Base-by-base conservation (phyloP, 768 basidiomycete genomes). In the Amanita subjunquillea region DNA sequence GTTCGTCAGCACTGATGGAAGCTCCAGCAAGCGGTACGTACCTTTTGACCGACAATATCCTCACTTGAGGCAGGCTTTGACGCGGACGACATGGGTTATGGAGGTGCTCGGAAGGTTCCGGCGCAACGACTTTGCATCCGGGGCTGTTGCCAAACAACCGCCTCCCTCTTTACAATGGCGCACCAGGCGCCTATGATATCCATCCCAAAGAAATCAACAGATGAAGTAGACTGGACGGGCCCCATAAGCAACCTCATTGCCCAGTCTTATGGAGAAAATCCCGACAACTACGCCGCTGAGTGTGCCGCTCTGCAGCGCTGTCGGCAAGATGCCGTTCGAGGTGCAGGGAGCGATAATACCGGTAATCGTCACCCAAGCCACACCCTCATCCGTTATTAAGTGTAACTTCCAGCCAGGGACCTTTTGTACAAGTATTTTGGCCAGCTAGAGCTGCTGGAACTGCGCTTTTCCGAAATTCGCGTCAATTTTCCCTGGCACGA, bases 391-490 rank as follows among this genome's bases (percentile, higher is more conserved):
- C 23, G 15, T 46, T 39, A 40, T 49, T 56, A 34, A 57, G 25
- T 12, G 15, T 47, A 51, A 43, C 34, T 38, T 48, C 23, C 43
- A 85, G 94, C 87, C 10, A 79, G 94, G 46, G 95, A 98, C 71
- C 76, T 98, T 20, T 75, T 99, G 41, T 97, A 95, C 85, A 97
- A 96, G 70, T 99, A 99, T 72, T 99, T 98, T 71, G 95, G 96
- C 34, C 96, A 99, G 67, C 83, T 99, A 41, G 96, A 99, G 63
- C 80, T 98, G 4, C 82, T 99, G 38, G 96, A 99, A 65, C 78
- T 99, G 49, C 83, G 96, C 36, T 99, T 99, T 72, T 82, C 95
- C 7, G 95, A 98, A 66, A 91, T 98, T 57, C 81, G 90, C 59
- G 93, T 97, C 67, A 87, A 88, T 57, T 99, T 98, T 63, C 85